Evolutionary conservation across 176 grass and related monocot genomes (phyloP), one percentile per base, ranked within the genome.

Genomic region (Cocos nucifera): DNA sequence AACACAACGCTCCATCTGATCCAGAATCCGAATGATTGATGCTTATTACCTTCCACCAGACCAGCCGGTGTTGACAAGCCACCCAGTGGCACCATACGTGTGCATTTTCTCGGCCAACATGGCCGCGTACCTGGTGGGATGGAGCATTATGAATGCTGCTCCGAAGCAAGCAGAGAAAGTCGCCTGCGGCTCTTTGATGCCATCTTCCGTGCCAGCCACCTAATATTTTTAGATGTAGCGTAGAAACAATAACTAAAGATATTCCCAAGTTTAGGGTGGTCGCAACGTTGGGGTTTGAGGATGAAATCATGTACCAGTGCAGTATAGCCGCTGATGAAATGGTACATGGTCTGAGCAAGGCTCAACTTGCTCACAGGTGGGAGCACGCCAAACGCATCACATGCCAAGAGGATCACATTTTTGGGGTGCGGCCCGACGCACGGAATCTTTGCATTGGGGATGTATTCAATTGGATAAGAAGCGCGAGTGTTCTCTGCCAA

Each of bases 101-200:
- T 92, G 87, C 93, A 98, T 98, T 74, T 98, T 98, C 62, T 98
- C 84, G 19, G 93, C 87, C n/a, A 98, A 81, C 93, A 98, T 92
- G 24, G 93, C 87, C 7, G 87, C 93, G 51, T 98, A 98, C 79
- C 83, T 92, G 19, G 93, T 98, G 4, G 93, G 93, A 70, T 98
- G 93, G 50, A 98, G 93, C 93, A 92, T 98, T 65, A 98, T 98
- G 77, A 98, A 98, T 5, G 93, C 93, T 2, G 93, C 93, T 3
- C 93, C 93, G 51, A 98, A 98, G 79, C 93, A 98, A 3, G 93
- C 93, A 1, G 93, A 98, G 71, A 98, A 98, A 22, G 93, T 98
- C 3, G 93, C 93, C 66, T 92, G 87, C 17, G 93, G 93, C 66
- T 98, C 93, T 82, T 86, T 98, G 64, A 98, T 83, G 60, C 93